Evolutionary conservation across 2,329 filamentous ascomycete species (phyloP).

Genomic region (Lachnellula occidentalis): DNA sequence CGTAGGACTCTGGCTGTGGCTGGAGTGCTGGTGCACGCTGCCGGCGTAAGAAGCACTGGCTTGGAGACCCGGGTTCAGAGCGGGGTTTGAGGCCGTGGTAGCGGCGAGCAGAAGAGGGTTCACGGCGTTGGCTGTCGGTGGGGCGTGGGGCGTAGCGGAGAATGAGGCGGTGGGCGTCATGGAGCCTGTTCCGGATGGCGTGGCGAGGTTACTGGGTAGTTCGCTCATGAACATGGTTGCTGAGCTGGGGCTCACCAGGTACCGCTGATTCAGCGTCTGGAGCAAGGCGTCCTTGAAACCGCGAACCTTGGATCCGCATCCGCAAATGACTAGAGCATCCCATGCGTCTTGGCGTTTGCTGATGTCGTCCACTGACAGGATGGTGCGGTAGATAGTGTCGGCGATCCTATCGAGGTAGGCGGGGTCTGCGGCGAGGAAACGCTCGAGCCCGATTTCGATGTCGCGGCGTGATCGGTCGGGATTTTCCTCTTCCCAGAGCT

Average conservation of each 20-base stretch:
- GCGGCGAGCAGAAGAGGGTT: conserved; percentile 91
- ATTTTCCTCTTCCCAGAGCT: conserved; percentile 26
- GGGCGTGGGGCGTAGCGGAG: conserved; percentile 45
- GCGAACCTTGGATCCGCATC: conserved; percentile 68
- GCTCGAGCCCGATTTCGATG: conserved; percentile 71
- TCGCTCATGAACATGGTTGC: conserved; percentile 97
- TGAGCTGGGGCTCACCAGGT: conserved; percentile 85
- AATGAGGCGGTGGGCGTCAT: conserved; percentile 66
- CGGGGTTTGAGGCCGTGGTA: conserved; percentile 55
- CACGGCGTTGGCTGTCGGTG: conserved; percentile 58
- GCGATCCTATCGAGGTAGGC: conserved; percentile 78
- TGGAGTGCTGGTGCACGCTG: conserved; percentile 49
- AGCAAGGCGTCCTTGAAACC: conserved; percentile 89
- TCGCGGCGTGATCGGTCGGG: conserved; percentile 58
- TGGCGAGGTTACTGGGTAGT: conserved; percentile 87
- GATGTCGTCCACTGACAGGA: conserved; percentile 77
- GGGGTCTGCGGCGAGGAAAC: conserved; percentile 64
- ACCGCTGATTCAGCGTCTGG: conserved; percentile 71
- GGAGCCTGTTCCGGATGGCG: conserved; percentile 81
- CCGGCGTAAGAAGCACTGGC: conserved; percentile 25
- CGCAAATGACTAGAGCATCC: conserved; percentile 88
- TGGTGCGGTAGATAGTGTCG: conserved; percentile 74
- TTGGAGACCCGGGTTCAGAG: conserved; percentile 34
- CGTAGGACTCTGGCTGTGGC: conserved; percentile 63
- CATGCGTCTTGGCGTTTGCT: conserved; percentile 81